Evolutionary conservation across 768 basidiomycete species (phyloP), one percentile per base, ranked within the genome.

Genomic region (Omphalotus guepiniiformis): DNA sequence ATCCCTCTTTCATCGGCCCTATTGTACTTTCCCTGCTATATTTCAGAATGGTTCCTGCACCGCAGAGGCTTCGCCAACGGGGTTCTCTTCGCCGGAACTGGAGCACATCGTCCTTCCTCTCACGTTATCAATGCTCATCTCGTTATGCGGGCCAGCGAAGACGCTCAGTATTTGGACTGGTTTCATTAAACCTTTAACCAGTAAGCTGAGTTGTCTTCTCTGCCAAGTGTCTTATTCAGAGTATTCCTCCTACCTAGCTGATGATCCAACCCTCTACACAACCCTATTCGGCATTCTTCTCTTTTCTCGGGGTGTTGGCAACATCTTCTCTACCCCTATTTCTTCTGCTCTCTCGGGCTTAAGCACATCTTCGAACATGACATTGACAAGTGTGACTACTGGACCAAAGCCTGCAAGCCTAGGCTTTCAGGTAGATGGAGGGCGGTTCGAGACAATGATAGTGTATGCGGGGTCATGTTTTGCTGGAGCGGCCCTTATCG

Each of bases 11-110:
- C n/a, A n/a, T n/a, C 42, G 12, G 63, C 54, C 3, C 26, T 64
- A 3, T 32, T 66, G 11, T 66, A 62, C 36, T 34, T 54, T 6
- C 55, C 61, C 0, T 57, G 57, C 5, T 61, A 57, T 40, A 40
- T 66, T 28, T 51, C 65, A 1, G 66, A 67, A 50, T 67, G 65
- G 66, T 67, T 66, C 44, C 55, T 61, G 18, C 44, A 47, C 3
- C 56, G 60, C 3, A 47, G 66, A 36, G 65, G 64, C 2, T 53
- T 62, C 4, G 66, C 66, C 4, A 63, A 62, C 28, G 65, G 66
- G 2, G 58, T 64, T 22, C 54, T 66, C 22, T 63, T 63, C 42
- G 60, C 62, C 23, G 66, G 60, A 7, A 60, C 61, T 21, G 50
- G 55, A 1, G 40, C 49, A 63, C 21, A 29, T 63, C 8, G 25